Evolutionary conservation across 257 asterid species (phyloP).

Genomic region (Solanum infundibuliforme): DNA sequence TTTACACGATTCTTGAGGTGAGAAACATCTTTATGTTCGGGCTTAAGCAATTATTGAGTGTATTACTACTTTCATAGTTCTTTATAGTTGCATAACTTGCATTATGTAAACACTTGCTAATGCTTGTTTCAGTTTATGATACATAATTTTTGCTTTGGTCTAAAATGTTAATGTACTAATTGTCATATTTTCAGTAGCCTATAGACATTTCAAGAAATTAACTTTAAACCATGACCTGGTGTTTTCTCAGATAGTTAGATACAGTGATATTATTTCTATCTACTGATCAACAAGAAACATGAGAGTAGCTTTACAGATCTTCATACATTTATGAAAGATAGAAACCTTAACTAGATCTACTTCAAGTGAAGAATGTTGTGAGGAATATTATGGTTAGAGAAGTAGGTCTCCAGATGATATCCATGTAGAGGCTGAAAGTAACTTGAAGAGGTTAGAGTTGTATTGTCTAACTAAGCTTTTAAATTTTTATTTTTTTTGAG

Average conservation of each 20-base stretch:
- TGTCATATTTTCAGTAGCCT: not conserved
- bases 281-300: not conserved
- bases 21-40: not conserved
- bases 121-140: not conserved
- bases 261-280: not conserved
- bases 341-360: not conserved
- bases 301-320: not conserved
- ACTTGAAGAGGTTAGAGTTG: not conserved
- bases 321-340: not conserved
- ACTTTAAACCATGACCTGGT: not conserved
- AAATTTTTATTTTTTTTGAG: not conserved
- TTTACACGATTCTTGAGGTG: conserved; percentile 89
- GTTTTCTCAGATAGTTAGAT: not conserved
- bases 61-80: not conserved
- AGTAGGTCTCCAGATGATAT: not conserved
- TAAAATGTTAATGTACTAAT: not conserved
- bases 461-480: not conserved
- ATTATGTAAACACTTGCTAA: not conserved
- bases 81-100: not conserved
- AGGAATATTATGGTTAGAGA: not conserved
- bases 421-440: not conserved
- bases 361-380: not conserved
- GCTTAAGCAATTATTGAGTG: not conserved
- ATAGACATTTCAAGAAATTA: not conserved
- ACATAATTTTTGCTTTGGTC: not conserved